Base-by-base conservation (phyloP, 2,329 filamentous ascomycete genomes). In the Corinectria fuckeliana region DNA sequence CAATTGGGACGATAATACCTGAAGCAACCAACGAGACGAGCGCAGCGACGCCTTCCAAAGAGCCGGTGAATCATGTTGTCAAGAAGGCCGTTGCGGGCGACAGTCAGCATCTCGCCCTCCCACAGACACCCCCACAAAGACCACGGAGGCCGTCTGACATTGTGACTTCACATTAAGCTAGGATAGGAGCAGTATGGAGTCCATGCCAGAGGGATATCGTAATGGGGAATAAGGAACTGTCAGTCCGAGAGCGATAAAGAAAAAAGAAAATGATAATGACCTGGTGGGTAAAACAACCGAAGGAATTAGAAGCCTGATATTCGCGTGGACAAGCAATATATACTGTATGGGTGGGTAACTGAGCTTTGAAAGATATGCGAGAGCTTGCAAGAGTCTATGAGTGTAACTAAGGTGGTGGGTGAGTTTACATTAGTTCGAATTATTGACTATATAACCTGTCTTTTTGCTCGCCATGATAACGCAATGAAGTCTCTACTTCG, bases 101-200 rank as follows among this genome's bases (percentile, higher is more conserved):
- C n/a, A 57, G 52, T 21, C 50, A 61, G 3, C 61, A 67, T 10
- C 45, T 65, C 23, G 30, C 45, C 44, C 61, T 58, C 30, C 59
- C 63, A 2, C 61, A 53, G 23, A 51, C 50, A 16, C 16, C 58
- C 7, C n/a, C n/a, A n/a, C 47, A 47, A 16, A 62, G 44, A 53
- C 41, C 41, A 54, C 32, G 21, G 21, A 30, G 13, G 30, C 34
- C 32, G 10, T 23, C 50, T 2, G 38, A 39, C n/a, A 48, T 32
- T 23, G 54, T 47, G 6, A 50, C 18, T 14, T 21, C 48, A n/a
- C 54, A 34, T 10, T 42, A 32, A 25, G 4, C 7, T 6, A 28
- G 23, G 10, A 20, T 3, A 14, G n/a, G 25, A 28, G 8, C 25
- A 20, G 25, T 9, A 45, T 45, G 25, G 23, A 18, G 39, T 28